These are phyloP conservation scores for Chlorella sp. DNA, from an alignment of 139 green algal genomes.

Conservation along the genomic window DNA sequence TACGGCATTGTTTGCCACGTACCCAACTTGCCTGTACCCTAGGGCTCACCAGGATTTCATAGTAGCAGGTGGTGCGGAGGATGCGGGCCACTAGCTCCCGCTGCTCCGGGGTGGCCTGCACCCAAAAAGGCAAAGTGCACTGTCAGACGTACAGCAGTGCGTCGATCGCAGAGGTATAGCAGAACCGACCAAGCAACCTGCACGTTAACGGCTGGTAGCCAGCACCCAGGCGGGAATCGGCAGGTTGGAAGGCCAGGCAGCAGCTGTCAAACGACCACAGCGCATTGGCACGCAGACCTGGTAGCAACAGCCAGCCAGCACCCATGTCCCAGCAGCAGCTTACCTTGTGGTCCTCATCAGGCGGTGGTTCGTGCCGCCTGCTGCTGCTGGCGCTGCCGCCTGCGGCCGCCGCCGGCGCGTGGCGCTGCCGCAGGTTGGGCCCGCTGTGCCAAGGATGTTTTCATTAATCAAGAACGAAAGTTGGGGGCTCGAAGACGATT, in stretches of 20 bases:
- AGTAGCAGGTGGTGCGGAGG: slow-evolving; percentile 48
- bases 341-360: slow-evolving; percentile 35
- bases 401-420: background rate
- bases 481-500: slow-evolving; percentile 99
- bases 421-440: slow-evolving; percentile 20
- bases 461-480: slow-evolving; percentile 99
- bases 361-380: background rate
- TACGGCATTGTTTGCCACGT: too few species aligned
- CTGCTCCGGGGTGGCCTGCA: slow-evolving; percentile 56
- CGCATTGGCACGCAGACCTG: too few species aligned
- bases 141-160: background rate
- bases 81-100: slow-evolving; percentile 51
- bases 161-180: background rate
- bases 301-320: too few species aligned
- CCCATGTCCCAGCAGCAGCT: background rate
- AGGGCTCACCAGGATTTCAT: slow-evolving; percentile 54
- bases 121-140: background rate
- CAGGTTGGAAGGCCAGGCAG: too few species aligned
- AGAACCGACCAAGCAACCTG: too few species aligned
- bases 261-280: too few species aligned
- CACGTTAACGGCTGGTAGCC: too few species aligned
- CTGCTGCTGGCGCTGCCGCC: slow-evolving; percentile 8
- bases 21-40: too few species aligned
- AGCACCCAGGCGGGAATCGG: background rate
- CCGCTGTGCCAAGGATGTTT: slow-evolving; percentile 99